These are phyloP conservation scores for Cydonia oblonga DNA, from an alignment of 331 rosid genomes.

Conservation along the genomic window DNA sequence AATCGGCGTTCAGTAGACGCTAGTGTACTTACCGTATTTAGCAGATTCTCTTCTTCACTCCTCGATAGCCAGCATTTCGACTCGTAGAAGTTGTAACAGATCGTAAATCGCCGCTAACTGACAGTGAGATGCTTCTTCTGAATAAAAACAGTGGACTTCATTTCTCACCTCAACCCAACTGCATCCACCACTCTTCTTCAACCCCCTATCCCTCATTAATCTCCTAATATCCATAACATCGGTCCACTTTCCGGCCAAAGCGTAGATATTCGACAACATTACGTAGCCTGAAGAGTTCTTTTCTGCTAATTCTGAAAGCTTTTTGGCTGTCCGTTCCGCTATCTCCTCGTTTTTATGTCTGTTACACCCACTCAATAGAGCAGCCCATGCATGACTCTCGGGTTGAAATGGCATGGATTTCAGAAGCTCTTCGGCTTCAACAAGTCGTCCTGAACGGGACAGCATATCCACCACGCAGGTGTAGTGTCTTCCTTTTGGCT, in stretches of 20 bases:
- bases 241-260: conserved; percentile 11
- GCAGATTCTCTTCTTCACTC: background rate
- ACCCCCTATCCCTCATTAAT: conserved; percentile 2
- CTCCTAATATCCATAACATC: conserved; percentile 13
- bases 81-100: background rate
- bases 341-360: conserved; percentile 4
- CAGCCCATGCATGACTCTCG: conserved; percentile 15
- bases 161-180: conserved; percentile 18
- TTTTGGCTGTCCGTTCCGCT: conserved; percentile 18
- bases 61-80: background rate
- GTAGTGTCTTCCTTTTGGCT: conserved; percentile 11
- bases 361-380: conserved; percentile 16
- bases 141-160: conserved; percentile 10
- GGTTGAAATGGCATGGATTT: conserved; percentile 11
- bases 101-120: conserved; percentile 1
- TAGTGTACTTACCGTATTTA: background rate
- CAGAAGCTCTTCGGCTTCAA: conserved; percentile 14
- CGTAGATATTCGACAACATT: conserved; percentile 17
- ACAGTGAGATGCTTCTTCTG: conserved; percentile 21
- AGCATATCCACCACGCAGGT: conserved; percentile 22
- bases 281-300: conserved; percentile 1
- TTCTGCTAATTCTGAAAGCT: background rate
- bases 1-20: background rate
- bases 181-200: conserved; percentile 14
- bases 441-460: conserved; percentile 12